phyloP scores from a whole-genome alignment of 768 basidiomycete species.

The Gloeopeniophorella convolvens region DNA sequence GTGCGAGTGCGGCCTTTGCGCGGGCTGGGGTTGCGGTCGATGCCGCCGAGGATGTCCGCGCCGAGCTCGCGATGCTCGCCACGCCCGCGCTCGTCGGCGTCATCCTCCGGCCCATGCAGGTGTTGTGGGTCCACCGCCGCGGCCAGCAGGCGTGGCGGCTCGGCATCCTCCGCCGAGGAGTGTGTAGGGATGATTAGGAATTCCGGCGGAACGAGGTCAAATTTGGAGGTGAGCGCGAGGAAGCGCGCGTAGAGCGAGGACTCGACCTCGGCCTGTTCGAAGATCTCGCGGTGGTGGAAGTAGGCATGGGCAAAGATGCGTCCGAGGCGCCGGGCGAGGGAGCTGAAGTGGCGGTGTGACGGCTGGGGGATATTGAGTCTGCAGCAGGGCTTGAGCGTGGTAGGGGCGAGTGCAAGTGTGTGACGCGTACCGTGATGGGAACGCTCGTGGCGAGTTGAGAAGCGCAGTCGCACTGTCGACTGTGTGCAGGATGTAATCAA shows the following conservation, averaged over 20 bases:
- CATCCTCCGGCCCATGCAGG: constrained; percentile 7
- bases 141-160: constrained; percentile 16
- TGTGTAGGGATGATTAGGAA: constrained; percentile 74
- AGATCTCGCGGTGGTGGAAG: constrained; percentile 88
- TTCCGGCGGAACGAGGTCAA: constrained; percentile 74
- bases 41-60: constrained; percentile 4
- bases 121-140: constrained; percentile 17
- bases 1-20: constrained; percentile 48
- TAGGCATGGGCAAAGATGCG: constrained; percentile 96
- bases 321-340: constrained; percentile 84
- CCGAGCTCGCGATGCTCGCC: constrained; percentile 15
- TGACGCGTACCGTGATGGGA: constrained; percentile 71
- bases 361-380: constrained; percentile 77
- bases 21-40: constrained; percentile 21
- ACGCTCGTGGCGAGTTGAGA: constrained; percentile 84
- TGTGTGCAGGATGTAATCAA: constrained; percentile 92
- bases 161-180: constrained; percentile 28
- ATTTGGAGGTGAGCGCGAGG: constrained; percentile 72
- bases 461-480: constrained; percentile 90
- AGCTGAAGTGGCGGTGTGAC: constrained; percentile 84
- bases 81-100: constrained; percentile 17
- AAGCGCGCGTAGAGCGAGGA: constrained; percentile 88
- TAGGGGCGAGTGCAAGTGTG: constrained; percentile 8
- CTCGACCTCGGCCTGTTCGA: constrained; percentile 87
- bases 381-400: constrained; percentile 15